Conservation (phyloP, 768 basidiomycete genomes). For the Clitopilus hobsonii region DNA sequence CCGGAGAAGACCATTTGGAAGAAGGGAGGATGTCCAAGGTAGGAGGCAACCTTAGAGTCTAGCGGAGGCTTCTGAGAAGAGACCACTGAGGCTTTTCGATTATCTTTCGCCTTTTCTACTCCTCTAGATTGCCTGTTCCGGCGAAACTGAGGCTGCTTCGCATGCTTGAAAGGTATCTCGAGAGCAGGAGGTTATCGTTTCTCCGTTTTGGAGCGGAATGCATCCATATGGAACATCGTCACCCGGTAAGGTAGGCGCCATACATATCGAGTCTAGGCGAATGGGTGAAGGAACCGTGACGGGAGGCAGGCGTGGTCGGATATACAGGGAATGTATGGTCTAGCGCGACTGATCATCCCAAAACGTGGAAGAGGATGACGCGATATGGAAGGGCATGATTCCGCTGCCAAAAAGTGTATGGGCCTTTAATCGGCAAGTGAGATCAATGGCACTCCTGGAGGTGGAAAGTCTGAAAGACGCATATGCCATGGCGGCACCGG, state of each 20-base stretch:
- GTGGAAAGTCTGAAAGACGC: background rate
- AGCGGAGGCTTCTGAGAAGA: background rate
- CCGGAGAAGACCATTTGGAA: conserved; percentile 4
- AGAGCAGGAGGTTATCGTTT: background rate
- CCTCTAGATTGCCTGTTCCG: background rate
- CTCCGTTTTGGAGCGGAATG: background rate
- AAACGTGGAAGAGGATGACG: background rate
- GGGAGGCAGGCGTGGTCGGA: background rate
- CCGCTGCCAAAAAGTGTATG: background rate
- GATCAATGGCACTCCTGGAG: background rate
- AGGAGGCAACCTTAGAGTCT: background rate
- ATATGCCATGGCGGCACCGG: background rate
- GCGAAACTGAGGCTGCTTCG: background rate
- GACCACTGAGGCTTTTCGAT: background rate
- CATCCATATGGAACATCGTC: background rate
- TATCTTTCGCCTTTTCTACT: background rate
- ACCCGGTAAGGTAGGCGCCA: background rate
- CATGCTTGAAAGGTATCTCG: background rate
- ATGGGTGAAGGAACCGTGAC: background rate
- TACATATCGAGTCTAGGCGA: background rate
- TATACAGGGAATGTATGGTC: background rate
- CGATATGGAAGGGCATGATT: background rate
- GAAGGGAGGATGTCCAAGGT: background rate
- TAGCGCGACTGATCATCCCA: background rate
- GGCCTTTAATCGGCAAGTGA: background rate